Conservation (phyloP, 345 rosid genomes). For the Eucalyptus sideroxylon region DNA sequence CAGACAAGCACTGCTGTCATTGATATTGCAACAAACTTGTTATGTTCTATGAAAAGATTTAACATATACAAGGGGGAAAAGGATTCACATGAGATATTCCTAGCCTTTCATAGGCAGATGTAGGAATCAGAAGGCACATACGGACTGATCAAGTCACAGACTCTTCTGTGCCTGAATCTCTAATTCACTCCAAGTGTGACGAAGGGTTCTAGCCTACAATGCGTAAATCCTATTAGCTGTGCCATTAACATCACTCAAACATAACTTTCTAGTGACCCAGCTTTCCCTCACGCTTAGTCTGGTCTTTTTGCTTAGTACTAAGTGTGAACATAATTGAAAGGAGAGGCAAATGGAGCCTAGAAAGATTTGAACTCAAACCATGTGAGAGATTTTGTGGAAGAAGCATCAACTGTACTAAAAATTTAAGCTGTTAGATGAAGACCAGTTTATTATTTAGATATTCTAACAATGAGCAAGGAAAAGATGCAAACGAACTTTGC, state of each 20-base stretch:
- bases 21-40: neutral
- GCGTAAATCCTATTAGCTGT: neutral
- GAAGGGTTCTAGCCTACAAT: neutral
- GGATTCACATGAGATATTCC: neutral
- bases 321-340: neutral
- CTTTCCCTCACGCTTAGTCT: neutral
- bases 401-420: neutral
- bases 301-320: neutral
- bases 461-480: neutral
- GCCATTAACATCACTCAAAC: neutral
- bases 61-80: neutral
- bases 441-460: too few relatives aligned
- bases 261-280: neutral
- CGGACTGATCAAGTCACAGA: neutral
- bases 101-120: neutral
- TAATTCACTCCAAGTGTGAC: neutral
- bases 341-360: neutral
- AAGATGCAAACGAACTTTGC: neutral
- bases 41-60: neutral
- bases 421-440: neutral
- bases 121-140: neutral
- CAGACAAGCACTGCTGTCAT: neutral
- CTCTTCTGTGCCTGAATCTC: neutral
- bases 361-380: neutral
- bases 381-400: neutral